Evolutionary conservation across 345 rosid genomes (phyloP), one percentile per base, ranked within the genome.

Genomic region (Litchi chinensis): DNA sequence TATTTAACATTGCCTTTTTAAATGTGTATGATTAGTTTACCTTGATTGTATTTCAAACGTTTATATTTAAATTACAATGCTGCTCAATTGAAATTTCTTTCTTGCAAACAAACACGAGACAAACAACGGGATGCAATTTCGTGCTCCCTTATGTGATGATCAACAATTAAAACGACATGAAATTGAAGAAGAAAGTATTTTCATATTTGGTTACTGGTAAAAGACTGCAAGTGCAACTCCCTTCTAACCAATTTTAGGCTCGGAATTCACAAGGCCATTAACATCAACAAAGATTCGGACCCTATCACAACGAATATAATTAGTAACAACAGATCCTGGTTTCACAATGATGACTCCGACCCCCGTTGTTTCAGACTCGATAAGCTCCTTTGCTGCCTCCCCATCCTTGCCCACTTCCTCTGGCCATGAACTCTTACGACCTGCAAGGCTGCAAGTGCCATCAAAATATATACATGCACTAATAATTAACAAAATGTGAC

Each of bases 341-440:
- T 24, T 24, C n/a, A 75, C n/a, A 6, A 62, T 48, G 9, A 0
- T 7, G 28, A 74, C 78, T 5, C 3, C 19, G 4, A 79, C 82
- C 11, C 39, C 64, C 11, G 37, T 12, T 60, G 70, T 68, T 50
- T 79, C 70, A 0, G 63, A n/a, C 82, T 67, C 32, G 7, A 79
- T 62, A 3, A 63, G 15, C 5, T 56, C 48, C 6, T 46, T 68
- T 13, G 82, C 75, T 4, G 10, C 79, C 70, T 59, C 66, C 39
- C 74, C 75, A 18, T 19, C n/a, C 6, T 15, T 54, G 0, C 79
- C 82, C 48, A 79, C 62, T 1, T 60, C 56, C 75, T 79, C 82
- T 16, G 79, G 82, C 82, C 82, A 79, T 9, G 82, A 66, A 43
- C 69, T 60, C 79, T 79, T 79, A 3, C 9, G 2, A 6, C 75